Base-by-base conservation (phyloP, 1,284 basidiomycete genomes). In the Fomes fomentarius region DNA sequence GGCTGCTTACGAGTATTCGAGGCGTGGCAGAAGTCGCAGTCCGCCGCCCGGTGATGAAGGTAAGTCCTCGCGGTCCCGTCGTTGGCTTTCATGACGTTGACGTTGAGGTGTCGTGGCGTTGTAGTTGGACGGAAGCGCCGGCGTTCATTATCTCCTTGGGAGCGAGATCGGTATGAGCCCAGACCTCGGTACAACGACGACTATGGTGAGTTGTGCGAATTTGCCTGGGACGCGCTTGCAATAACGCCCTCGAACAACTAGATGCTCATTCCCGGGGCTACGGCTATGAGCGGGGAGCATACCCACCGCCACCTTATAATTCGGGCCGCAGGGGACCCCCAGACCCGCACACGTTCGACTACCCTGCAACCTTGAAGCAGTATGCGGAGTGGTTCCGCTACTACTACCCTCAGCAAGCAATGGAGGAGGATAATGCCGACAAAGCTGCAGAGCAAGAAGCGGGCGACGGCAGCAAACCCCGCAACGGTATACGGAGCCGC, bases 311-410 rank as follows among this genome's bases (percentile, higher is more conserved):
- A 53, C 72, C 79, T 42, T 66, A 69, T 54, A 66, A 64, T 62
- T 60, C 70, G 8, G 65, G 78, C 1, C 77, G 87, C 40, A 78
- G 86, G 41, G 78, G 85, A 2, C 89, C 89, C 19, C 81, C 82
- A 5, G 92, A 95, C 65, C 93, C 93, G 15, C 89, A 92, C 57
- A 85, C 85, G 1, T 82, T 93, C 56, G 92, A 94, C 60, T 89
- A 90, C 62, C 85, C 91, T 33, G 87, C 91, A 4, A 82, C 86
- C 1, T 74, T 94, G 70, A 91, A 92, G 69, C 88, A 92, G 65
- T 96, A 90, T 65, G 90, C 91, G 1, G 93, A 95, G 62, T 96
- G 93, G 93, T 95, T 94, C 72, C 82, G 92, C 30, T 88, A 80
- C 63, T 85, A 77, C 56, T 89, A 87, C 65, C 90, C 93, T 7